Percentiles rank a stretch among this genome's conserved stretches.
Conservation (phyloP, 768 basidiomycete species). For the Punctularia strigosozonata region DNA sequence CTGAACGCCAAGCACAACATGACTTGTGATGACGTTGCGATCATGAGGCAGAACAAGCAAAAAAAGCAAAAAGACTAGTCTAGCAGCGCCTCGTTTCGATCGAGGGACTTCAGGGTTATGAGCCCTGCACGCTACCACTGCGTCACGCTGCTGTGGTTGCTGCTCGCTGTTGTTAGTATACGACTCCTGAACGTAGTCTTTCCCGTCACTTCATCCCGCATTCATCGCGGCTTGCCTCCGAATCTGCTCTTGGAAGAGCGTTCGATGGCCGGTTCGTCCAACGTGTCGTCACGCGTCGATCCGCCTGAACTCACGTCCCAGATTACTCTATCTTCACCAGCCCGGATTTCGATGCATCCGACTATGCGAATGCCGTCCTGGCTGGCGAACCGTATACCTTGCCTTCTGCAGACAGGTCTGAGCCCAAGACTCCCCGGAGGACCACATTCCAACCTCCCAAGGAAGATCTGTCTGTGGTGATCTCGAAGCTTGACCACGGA, state of each 20-base stretch:
- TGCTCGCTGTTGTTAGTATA: no score
- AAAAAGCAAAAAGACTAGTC: no score
- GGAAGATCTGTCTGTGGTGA: slow-evolving; percentile 83
- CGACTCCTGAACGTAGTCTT: no score
- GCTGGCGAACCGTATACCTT: slow-evolving; percentile 62
- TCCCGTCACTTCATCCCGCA: no score
- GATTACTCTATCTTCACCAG: slow-evolving; percentile 71
- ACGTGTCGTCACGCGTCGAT: slow-evolving; percentile 1
- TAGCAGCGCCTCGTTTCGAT: slow-evolving; percentile 58
- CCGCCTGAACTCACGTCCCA: slow-evolving; percentile 11
- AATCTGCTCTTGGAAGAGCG: no score
- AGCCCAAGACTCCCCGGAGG: no score
- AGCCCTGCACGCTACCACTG: slow-evolving; percentile 48
- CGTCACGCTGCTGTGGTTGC: slow-evolving; percentile 53
- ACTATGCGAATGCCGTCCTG: slow-evolving; percentile 85
- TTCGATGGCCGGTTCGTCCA: not conserved
- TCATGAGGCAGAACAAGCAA: no score
- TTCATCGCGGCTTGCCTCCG: no score
- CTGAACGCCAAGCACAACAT: no score
- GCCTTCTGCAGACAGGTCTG: slow-evolving; percentile 21
- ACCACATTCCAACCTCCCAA: no score
- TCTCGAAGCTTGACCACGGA: slow-evolving; percentile 76
- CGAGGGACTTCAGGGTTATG: slow-evolving; percentile 57
- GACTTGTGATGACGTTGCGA: no score
- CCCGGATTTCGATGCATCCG: slow-evolving; percentile 72